Conservation (phyloP, 2,329 filamentous ascomycete genomes). For the Nigrograna mackinnonii region DNA sequence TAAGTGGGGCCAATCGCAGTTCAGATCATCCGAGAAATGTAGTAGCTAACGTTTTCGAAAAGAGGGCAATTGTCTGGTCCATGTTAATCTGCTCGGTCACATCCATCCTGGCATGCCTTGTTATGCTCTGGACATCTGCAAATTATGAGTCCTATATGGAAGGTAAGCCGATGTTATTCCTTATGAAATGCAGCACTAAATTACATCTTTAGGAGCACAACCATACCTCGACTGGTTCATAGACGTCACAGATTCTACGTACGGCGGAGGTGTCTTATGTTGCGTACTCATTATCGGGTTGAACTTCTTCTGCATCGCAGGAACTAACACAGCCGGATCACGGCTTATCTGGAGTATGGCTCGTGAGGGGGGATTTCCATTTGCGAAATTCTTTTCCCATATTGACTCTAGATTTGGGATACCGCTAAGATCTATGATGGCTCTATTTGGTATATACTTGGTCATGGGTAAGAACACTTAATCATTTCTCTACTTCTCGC, state of each 20-base stretch:
- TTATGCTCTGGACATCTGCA: background rate
- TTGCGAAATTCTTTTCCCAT: constrained; percentile 61
- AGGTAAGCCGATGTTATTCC: background rate
- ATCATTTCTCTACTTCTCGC: too few relatives aligned
- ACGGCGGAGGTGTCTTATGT: background rate
- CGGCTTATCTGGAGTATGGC: constrained; percentile 72
- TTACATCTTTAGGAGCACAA: background rate
- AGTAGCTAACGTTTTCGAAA: too few relatives aligned
- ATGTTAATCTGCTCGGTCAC: background rate
- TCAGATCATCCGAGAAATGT: background rate
- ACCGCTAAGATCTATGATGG: constrained; percentile 73
- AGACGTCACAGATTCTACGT: background rate
- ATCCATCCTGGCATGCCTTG: background rate
- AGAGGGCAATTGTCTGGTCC: background rate
- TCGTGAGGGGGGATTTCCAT: constrained; percentile 71
- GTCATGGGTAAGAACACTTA: too few relatives aligned
- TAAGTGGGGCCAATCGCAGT: background rate
- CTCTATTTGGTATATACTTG: too few relatives aligned
- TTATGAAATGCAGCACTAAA: background rate
- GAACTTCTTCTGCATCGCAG: too few relatives aligned
- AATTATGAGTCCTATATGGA: background rate
- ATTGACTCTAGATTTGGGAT: constrained; percentile 66
- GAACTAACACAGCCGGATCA: constrained; percentile 69
- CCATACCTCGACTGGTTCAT: background rate
- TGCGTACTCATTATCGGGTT: background rate